Evolutionary conservation across 345 rosid genomes (phyloP).

Genomic region (Gynandropsis gynandra): DNA sequence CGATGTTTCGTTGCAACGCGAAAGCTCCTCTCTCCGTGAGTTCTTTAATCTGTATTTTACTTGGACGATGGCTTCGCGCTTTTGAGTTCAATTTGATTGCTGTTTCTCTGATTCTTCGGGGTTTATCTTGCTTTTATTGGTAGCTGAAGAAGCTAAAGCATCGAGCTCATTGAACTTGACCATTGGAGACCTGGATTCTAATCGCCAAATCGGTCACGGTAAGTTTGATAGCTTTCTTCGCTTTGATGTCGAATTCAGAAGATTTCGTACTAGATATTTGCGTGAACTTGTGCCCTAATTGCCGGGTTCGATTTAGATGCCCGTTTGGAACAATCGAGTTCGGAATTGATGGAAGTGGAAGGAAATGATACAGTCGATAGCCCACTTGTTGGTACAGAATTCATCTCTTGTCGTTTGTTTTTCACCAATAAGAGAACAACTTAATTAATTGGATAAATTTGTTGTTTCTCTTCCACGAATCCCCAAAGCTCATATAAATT

Average conservation of each 20-base stretch:
- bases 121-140: slow-evolving; percentile 1
- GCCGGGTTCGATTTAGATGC: slow-evolving; percentile 15
- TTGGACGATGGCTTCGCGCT: background rate
- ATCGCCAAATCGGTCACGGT: slow-evolving; percentile 26
- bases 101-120: slow-evolving; percentile 2
- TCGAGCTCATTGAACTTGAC: slow-evolving; percentile 15
- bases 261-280: background rate
- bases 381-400: slow-evolving; percentile 21
- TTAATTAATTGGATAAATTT: background rate
- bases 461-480: too few species aligned
- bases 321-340: slow-evolving; percentile 24
- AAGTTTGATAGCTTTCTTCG: slow-evolving; percentile 2
- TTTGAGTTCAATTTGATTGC: background rate
- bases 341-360: slow-evolving; percentile 6
- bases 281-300: background rate
- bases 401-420: background rate
- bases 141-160: slow-evolving; percentile 22
- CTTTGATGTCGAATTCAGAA: background rate
- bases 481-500: slow-evolving; percentile 1
- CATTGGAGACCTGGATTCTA: slow-evolving; percentile 37
- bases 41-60: background rate
- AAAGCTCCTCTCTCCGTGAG: slow-evolving; percentile 32
- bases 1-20: slow-evolving; percentile 36
- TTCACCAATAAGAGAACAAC: background rate
- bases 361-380: slow-evolving; percentile 10